Base-by-base conservation (phyloP, 2,329 filamentous ascomycete species). In the Aspergillus vadensis region DNA sequence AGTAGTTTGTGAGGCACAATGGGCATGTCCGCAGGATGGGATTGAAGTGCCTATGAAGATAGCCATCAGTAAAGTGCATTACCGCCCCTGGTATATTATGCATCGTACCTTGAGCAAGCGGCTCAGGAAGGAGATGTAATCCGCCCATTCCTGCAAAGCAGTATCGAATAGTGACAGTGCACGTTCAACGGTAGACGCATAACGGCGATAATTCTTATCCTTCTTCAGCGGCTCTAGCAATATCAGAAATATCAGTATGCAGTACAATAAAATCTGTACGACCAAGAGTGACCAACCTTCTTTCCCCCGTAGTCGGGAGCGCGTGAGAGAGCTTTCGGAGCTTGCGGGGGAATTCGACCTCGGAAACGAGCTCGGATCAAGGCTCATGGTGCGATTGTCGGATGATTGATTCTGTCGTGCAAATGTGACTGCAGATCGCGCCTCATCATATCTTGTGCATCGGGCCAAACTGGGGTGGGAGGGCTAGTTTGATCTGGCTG, bases 51-150 rank as follows among this genome's bases (percentile, higher is more conserved):
- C 91, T 96, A 54, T 9, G 47, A 7, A 32, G 21, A 27, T 23
- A 23, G 38, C 12, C 25, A 58, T 61, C 14, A 61, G 51, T 41
- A 14, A 39, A 9, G 14, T 57, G 36, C 10, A 6, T 17, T 54
- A 55, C 38, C 15, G 9, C 32, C 44, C 41, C 25, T 19, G 21
- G 23, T 15, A 14, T 12, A 51, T 41, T 15, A 25, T 23, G 39
- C 65, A 63, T 65, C 72, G 68, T 75, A 93, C 91, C 86, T 97
- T 98, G 63, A 97, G 82, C 52, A 99, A 83, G 63, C 92, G 88
- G 73, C 91, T 96, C 58, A 99, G 81, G 75, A 98, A 99, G 17
- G 94, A 97, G 71, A 99, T 99, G 74, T 99, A 99, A 79, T 99
- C 95, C 52, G 96, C 95, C 95, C 95, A 99, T 86, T 99, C 95